Evolutionary conservation across 139 green algal species (phyloP).

Genomic region (Picochlorum sp.): DNA sequence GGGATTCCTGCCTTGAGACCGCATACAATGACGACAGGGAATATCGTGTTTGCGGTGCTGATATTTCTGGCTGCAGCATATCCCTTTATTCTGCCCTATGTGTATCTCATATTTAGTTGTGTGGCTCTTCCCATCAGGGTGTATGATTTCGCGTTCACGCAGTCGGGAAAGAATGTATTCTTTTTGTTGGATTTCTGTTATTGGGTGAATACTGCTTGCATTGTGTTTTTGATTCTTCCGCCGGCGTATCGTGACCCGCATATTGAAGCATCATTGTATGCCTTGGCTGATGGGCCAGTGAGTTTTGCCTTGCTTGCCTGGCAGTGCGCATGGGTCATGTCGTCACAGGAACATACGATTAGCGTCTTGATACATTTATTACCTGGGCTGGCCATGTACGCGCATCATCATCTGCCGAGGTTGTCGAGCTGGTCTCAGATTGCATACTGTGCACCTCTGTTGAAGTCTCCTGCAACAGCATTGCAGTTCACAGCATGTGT

Average conservation of each 20-base stretch:
- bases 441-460: background rate
- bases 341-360: slow-evolving; percentile 30
- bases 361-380: slow-evolving; percentile 60
- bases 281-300: slow-evolving; percentile 47
- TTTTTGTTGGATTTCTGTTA: slow-evolving; percentile 59
- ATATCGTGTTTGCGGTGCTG: slow-evolving; percentile 18
- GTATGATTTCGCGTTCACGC: slow-evolving; percentile 17
- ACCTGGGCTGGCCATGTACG: slow-evolving; percentile 53
- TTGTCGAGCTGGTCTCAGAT: background rate
- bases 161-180: slow-evolving; percentile 20
- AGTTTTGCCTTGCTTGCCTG: slow-evolving; percentile 40
- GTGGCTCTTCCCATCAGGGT: slow-evolving; percentile 33
- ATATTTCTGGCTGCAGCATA: slow-evolving; percentile 22
- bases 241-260: background rate
- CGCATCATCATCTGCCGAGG: slow-evolving; percentile 24
- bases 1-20: background rate
- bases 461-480: background rate
- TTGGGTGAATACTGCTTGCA: slow-evolving; percentile 25
- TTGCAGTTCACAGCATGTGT: background rate
- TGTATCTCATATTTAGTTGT: slow-evolving; percentile 37
- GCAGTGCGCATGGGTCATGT: slow-evolving; percentile 53
- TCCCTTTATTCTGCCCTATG: slow-evolving; percentile 25
- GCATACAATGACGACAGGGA: background rate
- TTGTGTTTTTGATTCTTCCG: slow-evolving; percentile 24
- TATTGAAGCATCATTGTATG: slow-evolving; percentile 32